Evolutionary conservation across 805 yeast species (phyloP).

Genomic region (Saccharomycopsis schoenii): DNA sequence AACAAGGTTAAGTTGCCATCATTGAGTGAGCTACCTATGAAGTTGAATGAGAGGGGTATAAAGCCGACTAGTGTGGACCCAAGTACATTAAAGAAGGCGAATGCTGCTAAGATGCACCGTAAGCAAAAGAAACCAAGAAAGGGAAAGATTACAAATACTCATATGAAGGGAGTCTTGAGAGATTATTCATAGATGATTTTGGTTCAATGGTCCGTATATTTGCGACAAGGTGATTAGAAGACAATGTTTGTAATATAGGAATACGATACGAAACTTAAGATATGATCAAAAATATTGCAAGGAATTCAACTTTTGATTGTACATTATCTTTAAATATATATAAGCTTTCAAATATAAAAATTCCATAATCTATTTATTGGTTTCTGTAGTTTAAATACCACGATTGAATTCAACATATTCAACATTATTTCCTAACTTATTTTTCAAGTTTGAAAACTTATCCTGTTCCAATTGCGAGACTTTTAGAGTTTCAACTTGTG

Average conservation of each 20-base stretch:
- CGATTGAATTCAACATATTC: slow-evolving; percentile 75
- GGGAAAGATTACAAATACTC: slow-evolving; percentile 92
- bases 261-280: neutral
- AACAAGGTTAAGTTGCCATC: slow-evolving; percentile 67
- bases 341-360: too few relatives aligned
- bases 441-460: slow-evolving; percentile 50
- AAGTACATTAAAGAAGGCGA: slow-evolving; percentile 67
- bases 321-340: too few relatives aligned
- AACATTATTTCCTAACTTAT: slow-evolving; percentile 48
- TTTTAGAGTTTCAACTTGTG: slow-evolving; percentile 65
- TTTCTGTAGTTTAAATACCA: slow-evolving; percentile 51
- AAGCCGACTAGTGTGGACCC: slow-evolving; percentile 98
- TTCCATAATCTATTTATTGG: neutral
- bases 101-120: slow-evolving; percentile 45
- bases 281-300: neutral
- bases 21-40: slow-evolving; percentile 68
- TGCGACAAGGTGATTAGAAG: too few relatives aligned
- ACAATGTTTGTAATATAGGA: neutral
- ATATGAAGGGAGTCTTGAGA: slow-evolving; percentile 89
- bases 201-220: neutral
- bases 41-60: slow-evolving; percentile 71
- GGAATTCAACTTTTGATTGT: neutral
- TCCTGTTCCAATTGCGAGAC: slow-evolving; percentile 50
- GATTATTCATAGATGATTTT: slow-evolving; percentile 41
- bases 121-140: slow-evolving; percentile 88